Evolutionary conservation across 306 rosid species (phyloP).

Genomic region (Echinosophora koreensis): DNA sequence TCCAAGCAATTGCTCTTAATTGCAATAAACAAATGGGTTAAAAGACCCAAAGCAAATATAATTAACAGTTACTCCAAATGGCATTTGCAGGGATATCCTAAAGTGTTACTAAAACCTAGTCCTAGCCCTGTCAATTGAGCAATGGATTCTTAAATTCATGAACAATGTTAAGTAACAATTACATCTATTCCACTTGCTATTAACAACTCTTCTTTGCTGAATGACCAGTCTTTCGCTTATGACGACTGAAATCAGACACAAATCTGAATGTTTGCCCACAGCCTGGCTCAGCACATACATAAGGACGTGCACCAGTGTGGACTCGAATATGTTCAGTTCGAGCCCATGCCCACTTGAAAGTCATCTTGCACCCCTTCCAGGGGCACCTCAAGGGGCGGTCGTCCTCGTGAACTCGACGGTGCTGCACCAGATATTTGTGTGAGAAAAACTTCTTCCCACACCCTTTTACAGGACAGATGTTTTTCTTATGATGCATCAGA

Average conservation of each 20-base stretch:
- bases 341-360: conserved; percentile 99
- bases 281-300: conserved; percentile 83
- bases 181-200: conserved; percentile 53
- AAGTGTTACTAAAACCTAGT: conserved; percentile 66
- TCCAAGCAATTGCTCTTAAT: conserved; percentile 77
- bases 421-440: conserved; percentile 98
- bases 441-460: conserved; percentile 99
- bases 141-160: conserved; percentile 58
- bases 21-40: conserved; percentile 62
- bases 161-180: conserved; percentile 59
- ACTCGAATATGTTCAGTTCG: conserved; percentile 98
- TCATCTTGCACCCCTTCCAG: conserved; percentile 99
- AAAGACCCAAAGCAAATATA: conserved; percentile 63
- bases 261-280: conserved; percentile 97
- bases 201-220: conserved; percentile 72
- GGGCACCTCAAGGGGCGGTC: conserved; percentile 97
- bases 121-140: conserved; percentile 71
- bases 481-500: conserved; percentile 78
- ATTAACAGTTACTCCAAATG: conserved; percentile 59
- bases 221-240: conserved; percentile 99
- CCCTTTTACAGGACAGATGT: conserved; percentile 93
- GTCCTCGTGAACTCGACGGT: conserved; percentile 91
- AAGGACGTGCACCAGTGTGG: conserved; percentile 97
- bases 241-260: conserved; percentile 98
- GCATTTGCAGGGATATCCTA: conserved; percentile 80